Percentiles rank a stretch among this genome's conserved stretches.
phyloP scores from a whole-genome alignment of 306 rosid genomes.

The Begonia fuchsioides region DNA sequence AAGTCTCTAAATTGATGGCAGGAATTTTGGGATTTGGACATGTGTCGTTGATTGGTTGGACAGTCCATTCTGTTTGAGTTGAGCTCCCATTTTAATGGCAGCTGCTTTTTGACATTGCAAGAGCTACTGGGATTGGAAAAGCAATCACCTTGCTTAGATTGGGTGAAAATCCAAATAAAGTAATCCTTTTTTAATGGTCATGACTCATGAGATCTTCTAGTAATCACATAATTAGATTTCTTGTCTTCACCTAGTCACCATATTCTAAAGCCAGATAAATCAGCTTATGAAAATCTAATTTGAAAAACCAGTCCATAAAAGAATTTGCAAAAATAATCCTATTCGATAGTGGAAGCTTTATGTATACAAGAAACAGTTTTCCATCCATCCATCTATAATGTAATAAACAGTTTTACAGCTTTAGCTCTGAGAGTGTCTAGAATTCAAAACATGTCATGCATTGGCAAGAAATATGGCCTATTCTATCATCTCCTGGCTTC shows the following conservation, averaged over 20 bases:
- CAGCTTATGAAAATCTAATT: too few species aligned
- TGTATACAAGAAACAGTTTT: too few species aligned
- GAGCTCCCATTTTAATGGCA: slow-evolving; percentile 33
- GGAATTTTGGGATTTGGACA: slow-evolving; percentile 16
- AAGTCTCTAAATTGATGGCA: slow-evolving; percentile 14
- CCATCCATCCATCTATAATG: too few species aligned
- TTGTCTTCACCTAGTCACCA: slow-evolving; percentile 12
- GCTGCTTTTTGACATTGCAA: slow-evolving; percentile 36
- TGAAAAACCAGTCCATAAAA: too few species aligned
- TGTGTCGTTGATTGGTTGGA: slow-evolving; percentile 35
- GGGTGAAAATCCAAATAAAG: slow-evolving; percentile 31
- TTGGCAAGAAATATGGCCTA: slow-evolving; percentile 5
- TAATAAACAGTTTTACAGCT: too few species aligned
- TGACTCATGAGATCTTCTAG: slow-evolving; percentile 17
- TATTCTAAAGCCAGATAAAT: too few species aligned
- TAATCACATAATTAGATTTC: slow-evolving; percentile 20
- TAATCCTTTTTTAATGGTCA: slow-evolving; percentile 13
- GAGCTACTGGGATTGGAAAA: background rate
- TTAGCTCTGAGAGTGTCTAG: too few species aligned
- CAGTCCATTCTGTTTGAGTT: slow-evolving; percentile 47
- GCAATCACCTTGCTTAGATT: slow-evolving; percentile 13
- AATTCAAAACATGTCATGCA: background rate
- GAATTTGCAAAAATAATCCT: too few species aligned
- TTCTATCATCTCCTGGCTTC: slow-evolving; percentile 19
- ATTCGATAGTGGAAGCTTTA: too few species aligned